Evolutionary conservation across 83 land plant genomes (phyloP).

Genomic region (Larix sibirica): DNA sequence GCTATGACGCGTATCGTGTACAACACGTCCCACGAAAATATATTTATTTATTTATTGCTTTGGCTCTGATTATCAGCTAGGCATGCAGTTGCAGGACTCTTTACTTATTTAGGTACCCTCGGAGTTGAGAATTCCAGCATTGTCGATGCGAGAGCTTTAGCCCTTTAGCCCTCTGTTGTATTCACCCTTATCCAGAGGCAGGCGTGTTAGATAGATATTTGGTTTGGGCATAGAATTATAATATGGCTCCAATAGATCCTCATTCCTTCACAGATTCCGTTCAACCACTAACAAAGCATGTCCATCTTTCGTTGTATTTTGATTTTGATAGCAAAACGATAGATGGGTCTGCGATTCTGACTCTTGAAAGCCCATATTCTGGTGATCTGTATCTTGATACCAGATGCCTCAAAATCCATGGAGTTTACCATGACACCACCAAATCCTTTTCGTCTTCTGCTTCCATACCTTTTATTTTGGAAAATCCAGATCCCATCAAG

Average conservation of each 20-base stretch:
- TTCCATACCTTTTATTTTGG: conserved; percentile 55
- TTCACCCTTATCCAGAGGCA: too few species aligned
- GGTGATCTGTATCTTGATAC: conserved; percentile 76
- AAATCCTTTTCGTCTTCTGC: conserved; percentile 17
- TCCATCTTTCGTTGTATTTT: conserved; percentile 69
- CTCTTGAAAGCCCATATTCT: conserved; percentile 48
- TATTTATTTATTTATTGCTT: too few species aligned
- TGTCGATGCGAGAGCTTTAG: too few species aligned
- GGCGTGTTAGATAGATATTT: too few species aligned
- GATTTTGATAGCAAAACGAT: conserved; percentile 69
- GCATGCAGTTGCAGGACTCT: not conserved
- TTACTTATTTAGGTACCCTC: too few species aligned
- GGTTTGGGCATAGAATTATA: not conserved
- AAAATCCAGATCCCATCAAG: conserved; percentile 44
- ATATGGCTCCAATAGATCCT: conserved; percentile 82
- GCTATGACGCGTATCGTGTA: too few species aligned
- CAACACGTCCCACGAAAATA: too few species aligned
- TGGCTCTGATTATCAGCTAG: too few species aligned
- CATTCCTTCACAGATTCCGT: conserved; percentile 82
- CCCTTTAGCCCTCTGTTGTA: too few species aligned
- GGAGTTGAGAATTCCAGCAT: too few species aligned
- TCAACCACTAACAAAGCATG: conserved; percentile 68
- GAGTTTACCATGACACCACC: conserved; percentile 27
- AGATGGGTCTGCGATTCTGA: conserved; percentile 57
- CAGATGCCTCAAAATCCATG: conserved; percentile 58